Evolutionary conservation across 1,139 yeast species (phyloP).

Genomic region (Kodamaea arcana): DNA sequence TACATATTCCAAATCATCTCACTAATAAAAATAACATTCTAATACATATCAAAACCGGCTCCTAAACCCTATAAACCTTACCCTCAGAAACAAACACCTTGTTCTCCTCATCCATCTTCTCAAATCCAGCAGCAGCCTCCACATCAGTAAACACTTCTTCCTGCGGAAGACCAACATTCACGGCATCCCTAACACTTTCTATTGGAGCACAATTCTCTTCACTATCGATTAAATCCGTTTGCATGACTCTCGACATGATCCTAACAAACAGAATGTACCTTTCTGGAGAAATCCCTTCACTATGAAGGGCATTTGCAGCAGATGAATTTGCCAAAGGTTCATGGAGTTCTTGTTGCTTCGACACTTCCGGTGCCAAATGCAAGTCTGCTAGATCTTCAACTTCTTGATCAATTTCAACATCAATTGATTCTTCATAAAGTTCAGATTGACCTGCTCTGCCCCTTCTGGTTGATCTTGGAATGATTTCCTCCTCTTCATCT

Average conservation of each 20-base stretch:
- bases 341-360: constrained; percentile 24
- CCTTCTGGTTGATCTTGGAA: constrained; percentile 9
- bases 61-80: constrained; percentile 60
- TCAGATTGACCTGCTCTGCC: constrained; percentile 5
- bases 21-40: too few relatives aligned
- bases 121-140: constrained; percentile 55
- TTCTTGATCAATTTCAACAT: constrained; percentile 1
- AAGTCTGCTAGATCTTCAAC: constrained; percentile 19
- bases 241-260: constrained; percentile 44
- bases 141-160: constrained; percentile 54
- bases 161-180: constrained; percentile 53
- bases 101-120: constrained; percentile 50
- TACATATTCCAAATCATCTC: too few relatives aligned
- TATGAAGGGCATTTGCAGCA: constrained; percentile 17
- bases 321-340: constrained; percentile 22
- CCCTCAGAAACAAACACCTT: constrained; percentile 60
- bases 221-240: constrained; percentile 44
- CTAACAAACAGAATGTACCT: constrained; percentile 45
- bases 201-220: constrained; percentile 43
- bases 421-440: constrained; percentile 20
- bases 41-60: too few relatives aligned
- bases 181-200: constrained; percentile 37
- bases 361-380: constrained; percentile 11
- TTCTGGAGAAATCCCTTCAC: constrained; percentile 39
- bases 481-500: constrained; percentile 8